Percentiles rank a stretch among this genome's conserved stretches.
phyloP scores from a whole-genome alignment of 352 stramenopile genomes.

The Phytopythium litorale region DNA sequence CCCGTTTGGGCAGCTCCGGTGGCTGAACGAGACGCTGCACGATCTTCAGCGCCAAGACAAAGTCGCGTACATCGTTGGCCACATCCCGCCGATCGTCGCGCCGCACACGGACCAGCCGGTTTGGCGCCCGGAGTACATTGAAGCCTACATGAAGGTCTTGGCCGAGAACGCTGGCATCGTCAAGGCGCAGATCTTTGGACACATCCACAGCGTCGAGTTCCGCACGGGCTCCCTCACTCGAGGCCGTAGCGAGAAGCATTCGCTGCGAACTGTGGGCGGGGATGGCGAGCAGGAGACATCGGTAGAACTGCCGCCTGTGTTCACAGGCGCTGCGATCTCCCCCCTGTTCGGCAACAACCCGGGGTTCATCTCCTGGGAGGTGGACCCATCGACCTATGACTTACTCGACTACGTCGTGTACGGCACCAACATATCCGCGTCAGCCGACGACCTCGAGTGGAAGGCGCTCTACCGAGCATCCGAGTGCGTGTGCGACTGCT shows the following conservation, averaged over 20 bases:
- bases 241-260: conserved; percentile 8
- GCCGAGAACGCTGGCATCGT: conserved; percentile 51
- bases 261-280: conserved; percentile 11
- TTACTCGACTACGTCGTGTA: conserved; percentile 74
- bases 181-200: conserved; percentile 89
- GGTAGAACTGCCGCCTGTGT: conserved; percentile 57
- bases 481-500: conserved; percentile 4
- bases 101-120: conserved; percentile 76
- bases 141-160: conserved; percentile 76
- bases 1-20: conserved; percentile 88
- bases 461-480: conserved; percentile 48
- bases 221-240: conserved; percentile 36
- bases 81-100: conserved; percentile 90
- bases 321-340: conserved; percentile 82
- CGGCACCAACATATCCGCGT: conserved; percentile 61
- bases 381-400: conserved; percentile 58
- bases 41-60: conserved; percentile 33
- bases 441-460: conserved; percentile 37
- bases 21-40: conserved; percentile 78
- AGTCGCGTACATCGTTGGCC: conserved; percentile 84
- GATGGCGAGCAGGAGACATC: conserved; percentile 12
- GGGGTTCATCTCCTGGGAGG: conserved; percentile 87
- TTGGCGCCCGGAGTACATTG: conserved; percentile 86
- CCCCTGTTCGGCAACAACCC: conserved; percentile 89
- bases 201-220: conserved; percentile 92